Evolutionary conservation across 495 filamentous ascomycete genomes (phyloP).

Genomic region (Annulohypoxylon maeteangense): DNA sequence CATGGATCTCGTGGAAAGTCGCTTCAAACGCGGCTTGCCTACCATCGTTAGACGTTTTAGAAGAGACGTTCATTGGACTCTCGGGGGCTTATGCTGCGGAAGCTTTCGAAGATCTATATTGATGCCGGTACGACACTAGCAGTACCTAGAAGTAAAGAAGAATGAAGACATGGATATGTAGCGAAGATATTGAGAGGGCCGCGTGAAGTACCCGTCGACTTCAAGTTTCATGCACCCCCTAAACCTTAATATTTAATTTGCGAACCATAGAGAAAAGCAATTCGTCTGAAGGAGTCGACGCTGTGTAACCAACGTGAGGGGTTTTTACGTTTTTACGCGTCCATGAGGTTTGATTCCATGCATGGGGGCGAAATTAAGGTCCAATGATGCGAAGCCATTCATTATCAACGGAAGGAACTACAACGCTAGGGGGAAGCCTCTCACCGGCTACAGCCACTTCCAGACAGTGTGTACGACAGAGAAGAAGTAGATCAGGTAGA

Average conservation of each 20-base stretch:
- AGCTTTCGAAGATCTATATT: background rate
- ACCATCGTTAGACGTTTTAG: background rate
- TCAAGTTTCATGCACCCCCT: too few species aligned
- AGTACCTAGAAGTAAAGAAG: background rate
- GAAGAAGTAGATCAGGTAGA: too few species aligned
- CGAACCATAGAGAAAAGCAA: too few species aligned
- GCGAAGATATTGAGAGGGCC: background rate
- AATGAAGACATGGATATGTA: background rate
- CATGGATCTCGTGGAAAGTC: conserved; percentile 1
- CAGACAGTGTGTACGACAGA: too few species aligned
- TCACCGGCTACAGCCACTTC: too few species aligned
- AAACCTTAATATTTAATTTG: too few species aligned
- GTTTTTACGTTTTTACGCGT: background rate
- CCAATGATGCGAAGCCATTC: too few species aligned
- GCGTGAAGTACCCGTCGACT: too few species aligned
- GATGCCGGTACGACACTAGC: background rate
- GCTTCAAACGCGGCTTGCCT: background rate
- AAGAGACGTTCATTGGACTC: background rate
- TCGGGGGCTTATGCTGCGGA: background rate
- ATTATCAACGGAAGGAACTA: too few species aligned
- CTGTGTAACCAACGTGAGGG: background rate
- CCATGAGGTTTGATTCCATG: background rate
- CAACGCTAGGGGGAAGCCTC: too few species aligned
- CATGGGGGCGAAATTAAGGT: too few species aligned
- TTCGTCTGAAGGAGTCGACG: background rate